Evolutionary conservation across 139 green algal species (phyloP).

Genomic region (Zygnema cylindricum): DNA sequence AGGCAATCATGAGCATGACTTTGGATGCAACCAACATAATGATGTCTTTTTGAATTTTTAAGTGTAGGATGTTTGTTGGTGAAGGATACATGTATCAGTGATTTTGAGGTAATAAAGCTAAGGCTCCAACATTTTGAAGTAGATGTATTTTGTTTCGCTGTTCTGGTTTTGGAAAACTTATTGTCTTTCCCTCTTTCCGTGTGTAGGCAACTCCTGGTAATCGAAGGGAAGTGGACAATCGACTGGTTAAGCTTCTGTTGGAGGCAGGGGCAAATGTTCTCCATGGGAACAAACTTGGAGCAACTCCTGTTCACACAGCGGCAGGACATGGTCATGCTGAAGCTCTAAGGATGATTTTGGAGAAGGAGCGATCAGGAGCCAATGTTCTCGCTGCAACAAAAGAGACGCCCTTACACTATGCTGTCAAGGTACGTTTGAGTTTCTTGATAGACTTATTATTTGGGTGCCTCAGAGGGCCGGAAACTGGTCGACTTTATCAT

Average conservation of each 20-base stretch:
- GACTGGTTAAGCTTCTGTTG: conserved; percentile 31
- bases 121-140: too few relatives aligned
- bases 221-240: conserved; percentile 17
- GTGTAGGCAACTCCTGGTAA: conserved; percentile 33
- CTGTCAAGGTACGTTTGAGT: conserved; percentile 33
- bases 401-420: conserved; percentile 56
- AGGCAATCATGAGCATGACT: too few relatives aligned
- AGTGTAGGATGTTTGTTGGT: too few relatives aligned
- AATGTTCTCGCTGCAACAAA: conserved; percentile 43
- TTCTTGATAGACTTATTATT: not conserved
- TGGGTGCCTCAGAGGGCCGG: not conserved
- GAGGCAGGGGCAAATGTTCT: conserved; percentile 45
- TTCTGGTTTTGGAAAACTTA: too few relatives aligned
- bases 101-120: too few relatives aligned
- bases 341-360: conserved; percentile 47
- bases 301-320: conserved; percentile 52
- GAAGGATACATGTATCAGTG: too few relatives aligned
- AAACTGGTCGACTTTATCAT: not conserved
- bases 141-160: too few relatives aligned
- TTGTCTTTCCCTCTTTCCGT: too few relatives aligned
- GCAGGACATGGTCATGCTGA: conserved; percentile 52
- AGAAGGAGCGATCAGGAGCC: conserved; percentile 17
- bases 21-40: too few relatives aligned
- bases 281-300: conserved; percentile 47
- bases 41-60: too few relatives aligned